Base-by-base conservation (phyloP, 2,329 filamentous ascomycete genomes). In the Xylariaceae sp. region DNA sequence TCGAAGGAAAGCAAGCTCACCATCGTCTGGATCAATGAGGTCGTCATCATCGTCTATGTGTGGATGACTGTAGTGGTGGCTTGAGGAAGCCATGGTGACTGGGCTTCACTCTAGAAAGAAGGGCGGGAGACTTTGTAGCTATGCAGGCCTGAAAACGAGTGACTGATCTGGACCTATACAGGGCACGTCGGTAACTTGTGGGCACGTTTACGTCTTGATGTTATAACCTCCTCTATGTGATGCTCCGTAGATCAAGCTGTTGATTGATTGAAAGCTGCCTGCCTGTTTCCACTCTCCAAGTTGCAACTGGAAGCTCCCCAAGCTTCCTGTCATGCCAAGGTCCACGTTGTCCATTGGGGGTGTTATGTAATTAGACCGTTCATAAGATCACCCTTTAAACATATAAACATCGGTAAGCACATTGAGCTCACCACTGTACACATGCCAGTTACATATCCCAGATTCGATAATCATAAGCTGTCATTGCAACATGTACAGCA, bases 1-100 rank as follows among this genome's bases (percentile, higher is more conserved):
- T 35, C 7, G 12, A 24, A 15, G 38, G 56, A 11, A 35, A 6
- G 17, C 16, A 9, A 31, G 45, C 66, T 52, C 66, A 87, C 84
- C 83, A 65, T 88, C 81, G 69, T 88, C 83, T 3, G 82, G 81
- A 54, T 89, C 84, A 63, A 89, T 86, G 54, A 88, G 64, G 53
- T 88, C 83, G 53, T 88, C 83, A 53, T 83, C 80, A 44, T 76
- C 69, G 31, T 67, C 56, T 47, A 82, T 65, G 44, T 76, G 69
- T 41, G 78, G 74, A 48, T 74, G 74, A 56, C 76, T 70, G 56
- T 80, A 79, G 56, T 81, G 75, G 59, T 76, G 61, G 55, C 59
- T 68, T 38, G 68, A 61, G 21, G 70, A 61, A 36, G 71, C 65
- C 71, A 74, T 76, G 42, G 47, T 57, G 39, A 19, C 31, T 23